Conservation (phyloP, 371 early-diverging fungal genomes). For the Mucor mucedo region DNA sequence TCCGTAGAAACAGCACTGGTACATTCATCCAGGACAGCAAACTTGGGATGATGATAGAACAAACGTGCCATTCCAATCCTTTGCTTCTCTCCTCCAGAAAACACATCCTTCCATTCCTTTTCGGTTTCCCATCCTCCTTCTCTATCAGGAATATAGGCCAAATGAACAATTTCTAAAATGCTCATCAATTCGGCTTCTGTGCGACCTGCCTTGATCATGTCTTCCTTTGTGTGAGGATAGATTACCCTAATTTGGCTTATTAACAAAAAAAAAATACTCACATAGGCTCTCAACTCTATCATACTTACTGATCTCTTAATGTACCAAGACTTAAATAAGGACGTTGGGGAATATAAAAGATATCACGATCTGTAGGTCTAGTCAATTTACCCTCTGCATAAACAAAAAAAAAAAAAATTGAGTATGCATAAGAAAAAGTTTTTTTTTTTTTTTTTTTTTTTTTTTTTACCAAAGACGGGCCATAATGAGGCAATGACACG, state of each 20-base stretch:
- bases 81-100: slow-evolving; percentile 93
- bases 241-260: slow-evolving; percentile 56
- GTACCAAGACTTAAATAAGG: slow-evolving; percentile 88
- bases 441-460: background rate
- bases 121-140: slow-evolving; percentile 89
- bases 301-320: slow-evolving; percentile 79
- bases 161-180: slow-evolving; percentile 74
- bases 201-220: slow-evolving; percentile 74
- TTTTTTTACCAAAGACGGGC: slow-evolving; percentile 72
- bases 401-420: too few species aligned
- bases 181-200: slow-evolving; percentile 80
- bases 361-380: slow-evolving; percentile 69
- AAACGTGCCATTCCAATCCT: slow-evolving; percentile 78
- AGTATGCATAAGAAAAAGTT: too few species aligned
- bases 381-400: slow-evolving; percentile 62
- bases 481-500: slow-evolving; percentile 87
- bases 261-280: background rate
- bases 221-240: slow-evolving; percentile 84
- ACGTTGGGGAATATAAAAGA: slow-evolving; percentile 89
- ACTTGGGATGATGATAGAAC: slow-evolving; percentile 87
- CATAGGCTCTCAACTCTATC: background rate
- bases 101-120: slow-evolving; percentile 92
- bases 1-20: slow-evolving; percentile 89
- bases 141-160: slow-evolving; percentile 76
- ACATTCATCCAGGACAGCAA: slow-evolving; percentile 79